Percentiles rank a stretch among this genome's conserved stretches.
Conservation (phyloP, 1,139 yeast genomes). For the Candida sp. region DNA sequence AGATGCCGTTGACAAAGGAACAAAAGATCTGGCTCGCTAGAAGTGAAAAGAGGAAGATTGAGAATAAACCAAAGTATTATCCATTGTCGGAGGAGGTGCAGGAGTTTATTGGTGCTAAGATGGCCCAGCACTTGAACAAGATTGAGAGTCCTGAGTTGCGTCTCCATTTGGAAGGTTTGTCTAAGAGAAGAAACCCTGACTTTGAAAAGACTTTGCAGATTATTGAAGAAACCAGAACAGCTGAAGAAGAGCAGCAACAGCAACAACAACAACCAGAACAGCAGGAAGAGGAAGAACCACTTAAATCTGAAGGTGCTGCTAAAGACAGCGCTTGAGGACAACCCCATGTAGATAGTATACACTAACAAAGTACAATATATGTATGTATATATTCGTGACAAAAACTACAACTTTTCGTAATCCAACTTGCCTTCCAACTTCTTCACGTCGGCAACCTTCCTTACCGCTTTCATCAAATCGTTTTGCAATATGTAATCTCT, state of each 20-base stretch:
- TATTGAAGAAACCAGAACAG: slow-evolving; percentile 10
- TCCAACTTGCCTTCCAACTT: slow-evolving; percentile 96
- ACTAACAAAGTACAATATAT: too few relatives aligned
- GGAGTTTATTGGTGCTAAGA: slow-evolving; percentile 71
- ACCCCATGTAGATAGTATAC: background rate
- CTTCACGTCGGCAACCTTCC: slow-evolving; percentile 97
- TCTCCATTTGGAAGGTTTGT: slow-evolving; percentile 45
- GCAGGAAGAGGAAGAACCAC: too few relatives aligned
- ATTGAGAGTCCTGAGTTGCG: slow-evolving; percentile 42
- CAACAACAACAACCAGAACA: background rate
- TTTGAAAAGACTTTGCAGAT: slow-evolving; percentile 28
- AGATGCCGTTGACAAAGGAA: slow-evolving; percentile 75
- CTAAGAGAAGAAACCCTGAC: slow-evolving; percentile 32
- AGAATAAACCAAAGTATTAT: slow-evolving; percentile 45
- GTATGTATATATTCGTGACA: too few relatives aligned
- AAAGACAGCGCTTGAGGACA: background rate
- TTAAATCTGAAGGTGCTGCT: background rate
- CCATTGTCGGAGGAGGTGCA: slow-evolving; percentile 70
- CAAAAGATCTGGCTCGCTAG: slow-evolving; percentile 62
- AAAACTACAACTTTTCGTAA: slow-evolving; percentile 75
- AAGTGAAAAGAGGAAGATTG: slow-evolving; percentile 30
- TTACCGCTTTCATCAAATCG: slow-evolving; percentile 96
- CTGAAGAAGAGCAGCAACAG: slow-evolving; percentile 3
- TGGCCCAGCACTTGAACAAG: slow-evolving; percentile 56
- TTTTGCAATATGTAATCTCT: slow-evolving; percentile 93